These are phyloP conservation scores for Neonectria magnoliae DNA, from an alignment of 2,329 filamentous ascomycete genomes.

Conservation along the genomic window DNA sequence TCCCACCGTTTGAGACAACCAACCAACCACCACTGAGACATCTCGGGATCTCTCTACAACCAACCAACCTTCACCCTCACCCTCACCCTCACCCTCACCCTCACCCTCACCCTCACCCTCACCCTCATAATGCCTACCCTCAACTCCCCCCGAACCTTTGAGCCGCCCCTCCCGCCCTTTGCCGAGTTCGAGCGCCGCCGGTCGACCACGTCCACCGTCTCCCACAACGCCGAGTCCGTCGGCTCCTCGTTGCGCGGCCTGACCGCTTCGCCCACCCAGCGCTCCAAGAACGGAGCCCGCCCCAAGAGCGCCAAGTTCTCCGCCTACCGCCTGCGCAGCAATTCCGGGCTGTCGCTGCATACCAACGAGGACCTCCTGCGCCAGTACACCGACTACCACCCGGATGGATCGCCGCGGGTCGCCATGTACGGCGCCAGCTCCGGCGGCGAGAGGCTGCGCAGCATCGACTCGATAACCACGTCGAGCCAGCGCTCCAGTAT, in stretches of 20 bases:
- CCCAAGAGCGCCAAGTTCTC: conserved; percentile 45
- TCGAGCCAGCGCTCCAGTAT: conserved; percentile 43
- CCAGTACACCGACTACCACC: conserved; percentile 58
- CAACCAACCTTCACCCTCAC: too few relatives aligned
- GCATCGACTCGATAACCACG: conserved; percentile 41
- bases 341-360: conserved; percentile 57
- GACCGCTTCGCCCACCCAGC: conserved; percentile 31
- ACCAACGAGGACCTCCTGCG: conserved; percentile 55
- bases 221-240: conserved; percentile 30
- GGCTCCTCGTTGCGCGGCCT: conserved; percentile 31
- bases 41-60: neutral
- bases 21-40: neutral
- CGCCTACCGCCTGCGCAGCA: conserved; percentile 52
- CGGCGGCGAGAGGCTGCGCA: conserved; percentile 38
- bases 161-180: conserved; percentile 39
- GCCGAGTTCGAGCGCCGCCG: conserved; percentile 41
- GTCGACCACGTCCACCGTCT: conserved; percentile 33
- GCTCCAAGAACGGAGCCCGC: conserved; percentile 32
- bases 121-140: conserved; percentile 37
- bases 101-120: neutral
- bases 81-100: neutral
- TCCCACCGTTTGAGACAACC: too few relatives aligned
- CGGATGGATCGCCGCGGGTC: conserved; percentile 49
- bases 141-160: conserved; percentile 39
- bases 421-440: conserved; percentile 29